phyloP scores from a whole-genome alignment of 352 stramenopile genomes.

The Albugo candida region DNA sequence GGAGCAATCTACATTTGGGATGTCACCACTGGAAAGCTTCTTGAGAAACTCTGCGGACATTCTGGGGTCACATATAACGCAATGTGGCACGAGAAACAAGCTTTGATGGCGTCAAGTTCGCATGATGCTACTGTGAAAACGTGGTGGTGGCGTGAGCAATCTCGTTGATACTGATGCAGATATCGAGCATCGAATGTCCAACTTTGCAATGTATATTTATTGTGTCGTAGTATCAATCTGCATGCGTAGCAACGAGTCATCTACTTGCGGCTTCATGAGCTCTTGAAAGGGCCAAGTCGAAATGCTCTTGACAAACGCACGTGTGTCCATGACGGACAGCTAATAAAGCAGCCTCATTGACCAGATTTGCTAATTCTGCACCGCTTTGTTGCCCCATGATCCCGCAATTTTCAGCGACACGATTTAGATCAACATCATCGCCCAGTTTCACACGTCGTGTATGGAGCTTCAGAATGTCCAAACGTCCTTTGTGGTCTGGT shows the following conservation, averaged over 20 bases:
- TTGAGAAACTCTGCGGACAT: slow-evolving; percentile 63
- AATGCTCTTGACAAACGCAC: slow-evolving; percentile 39
- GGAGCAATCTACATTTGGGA: slow-evolving; percentile 78
- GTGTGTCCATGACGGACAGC: slow-evolving; percentile 47
- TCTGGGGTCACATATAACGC: slow-evolving; percentile 68
- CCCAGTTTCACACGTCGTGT: slow-evolving; percentile 28
- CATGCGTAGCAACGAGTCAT: background rate
- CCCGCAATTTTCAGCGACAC: slow-evolving; percentile 32
- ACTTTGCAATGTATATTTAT: background rate
- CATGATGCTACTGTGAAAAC: slow-evolving; percentile 81
- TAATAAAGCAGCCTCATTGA: slow-evolving; percentile 67
- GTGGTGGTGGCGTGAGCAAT: slow-evolving; percentile 74
- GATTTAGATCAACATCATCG: slow-evolving; percentile 24
- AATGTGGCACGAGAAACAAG: slow-evolving; percentile 72
- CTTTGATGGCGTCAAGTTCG: slow-evolving; percentile 63
- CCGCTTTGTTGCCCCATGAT: slow-evolving; percentile 40
- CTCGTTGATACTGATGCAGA: slow-evolving; percentile 1
- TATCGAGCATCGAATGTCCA: too few relatives aligned
- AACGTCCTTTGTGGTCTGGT: slow-evolving; percentile 80
- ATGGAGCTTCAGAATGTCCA: slow-evolving; percentile 57
- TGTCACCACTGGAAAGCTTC: slow-evolving; percentile 60
- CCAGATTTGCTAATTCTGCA: slow-evolving; percentile 54
- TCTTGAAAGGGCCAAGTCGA: slow-evolving; percentile 53
- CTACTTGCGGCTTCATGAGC: slow-evolving; percentile 34
- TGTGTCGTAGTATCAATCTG: background rate